phyloP scores from a whole-genome alignment of 164 flowering plant genomes.

The Akebia trifoliata region DNA sequence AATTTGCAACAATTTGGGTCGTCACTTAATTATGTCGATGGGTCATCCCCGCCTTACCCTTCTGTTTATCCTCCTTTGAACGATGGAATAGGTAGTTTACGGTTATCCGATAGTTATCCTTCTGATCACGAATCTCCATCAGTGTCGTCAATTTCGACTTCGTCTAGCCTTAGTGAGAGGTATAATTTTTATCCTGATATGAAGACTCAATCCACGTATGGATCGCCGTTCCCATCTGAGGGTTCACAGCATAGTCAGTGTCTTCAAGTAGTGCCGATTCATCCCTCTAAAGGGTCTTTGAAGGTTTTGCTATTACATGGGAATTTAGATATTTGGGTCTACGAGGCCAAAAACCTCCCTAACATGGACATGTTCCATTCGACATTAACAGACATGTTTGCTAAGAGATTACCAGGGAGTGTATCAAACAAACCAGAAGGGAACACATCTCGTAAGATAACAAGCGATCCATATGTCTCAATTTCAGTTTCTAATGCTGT shows the following conservation, averaged over 20 bases:
- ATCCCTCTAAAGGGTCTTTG: slow-evolving; percentile 50
- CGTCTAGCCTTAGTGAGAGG: slow-evolving; percentile 28
- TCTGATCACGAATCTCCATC: slow-evolving; percentile 40
- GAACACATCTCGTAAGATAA: slow-evolving; percentile 40
- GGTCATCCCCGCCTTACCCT: slow-evolving; percentile 16
- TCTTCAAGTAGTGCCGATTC: slow-evolving; percentile 52
- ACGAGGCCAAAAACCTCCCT: slow-evolving; percentile 80
- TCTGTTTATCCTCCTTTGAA: slow-evolving; percentile 55
- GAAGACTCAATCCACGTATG: too few relatives aligned
- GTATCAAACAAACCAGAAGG: slow-evolving; percentile 52
- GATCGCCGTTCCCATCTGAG: slow-evolving; percentile 19
- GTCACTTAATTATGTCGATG: slow-evolving; percentile 10
- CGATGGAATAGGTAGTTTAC: slow-evolving; percentile 37
- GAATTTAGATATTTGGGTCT: slow-evolving; percentile 71
- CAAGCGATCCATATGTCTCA: slow-evolving; percentile 95
- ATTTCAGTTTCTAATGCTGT: slow-evolving; percentile 57
- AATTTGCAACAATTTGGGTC: slow-evolving; percentile 27
- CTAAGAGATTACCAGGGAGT: slow-evolving; percentile 39
- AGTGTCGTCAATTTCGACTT: slow-evolving; percentile 11
- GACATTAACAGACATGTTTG: slow-evolving; percentile 64
- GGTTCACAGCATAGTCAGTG: slow-evolving; percentile 36
- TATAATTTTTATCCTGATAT: slow-evolving; percentile 20
- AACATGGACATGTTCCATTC: slow-evolving; percentile 95
- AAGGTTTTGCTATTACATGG: slow-evolving; percentile 87
- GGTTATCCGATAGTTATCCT: slow-evolving; percentile 33